Percentiles rank a stretch among this genome's conserved stretches.
These are phyloP conservation scores for Filosporella fistucella DNA, from an alignment of 495 filamentous ascomycete genomes.

Conservation along the genomic window DNA sequence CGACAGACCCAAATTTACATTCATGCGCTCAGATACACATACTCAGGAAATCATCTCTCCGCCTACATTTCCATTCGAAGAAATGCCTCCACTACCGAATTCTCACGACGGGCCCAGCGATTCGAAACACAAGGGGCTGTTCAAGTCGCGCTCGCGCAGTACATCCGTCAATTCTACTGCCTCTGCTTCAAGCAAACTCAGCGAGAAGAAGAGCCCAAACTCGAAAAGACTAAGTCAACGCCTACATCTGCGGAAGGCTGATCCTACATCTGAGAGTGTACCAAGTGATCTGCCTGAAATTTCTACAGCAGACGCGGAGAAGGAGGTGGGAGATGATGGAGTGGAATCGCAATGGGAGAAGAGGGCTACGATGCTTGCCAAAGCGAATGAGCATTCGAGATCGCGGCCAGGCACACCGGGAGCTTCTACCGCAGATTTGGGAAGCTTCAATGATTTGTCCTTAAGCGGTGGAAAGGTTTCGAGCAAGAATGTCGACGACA, in stretches of 20 bases:
- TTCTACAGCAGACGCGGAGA: constrained; percentile 35
- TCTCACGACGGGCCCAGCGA: constrained; percentile 17
- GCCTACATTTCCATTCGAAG: constrained; percentile 33
- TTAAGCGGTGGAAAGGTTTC: constrained; percentile 29
- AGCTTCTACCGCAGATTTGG: constrained; percentile 11
- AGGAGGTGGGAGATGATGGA: constrained; percentile 40
- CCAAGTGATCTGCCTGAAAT: constrained; percentile 77
- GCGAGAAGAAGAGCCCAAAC: constrained; percentile 22
- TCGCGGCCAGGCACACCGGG: constrained; percentile 19
- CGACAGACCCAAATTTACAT: constrained; percentile 70
- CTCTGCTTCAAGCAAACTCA: constrained; percentile 30
- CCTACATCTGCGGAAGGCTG: constrained; percentile 57
- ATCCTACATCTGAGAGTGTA: constrained; percentile 63
- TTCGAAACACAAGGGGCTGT: constrained; percentile 22
- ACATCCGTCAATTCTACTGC: constrained; percentile 35
- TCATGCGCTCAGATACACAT: constrained; percentile 79
- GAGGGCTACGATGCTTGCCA: constrained; percentile 78
- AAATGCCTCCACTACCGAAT: not conserved
- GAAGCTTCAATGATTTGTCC: constrained; percentile 11
- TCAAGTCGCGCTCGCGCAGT: constrained; percentile 43
- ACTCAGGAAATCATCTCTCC: constrained; percentile 72
- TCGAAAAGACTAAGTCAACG: constrained; percentile 59
- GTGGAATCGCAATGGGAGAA: constrained; percentile 71
- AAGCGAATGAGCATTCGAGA: constrained; percentile 45
- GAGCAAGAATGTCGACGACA: constrained; percentile 55